phyloP scores from a whole-genome alignment of 2,329 filamentous ascomycete species.

The Pyrenophora seminiperda region DNA sequence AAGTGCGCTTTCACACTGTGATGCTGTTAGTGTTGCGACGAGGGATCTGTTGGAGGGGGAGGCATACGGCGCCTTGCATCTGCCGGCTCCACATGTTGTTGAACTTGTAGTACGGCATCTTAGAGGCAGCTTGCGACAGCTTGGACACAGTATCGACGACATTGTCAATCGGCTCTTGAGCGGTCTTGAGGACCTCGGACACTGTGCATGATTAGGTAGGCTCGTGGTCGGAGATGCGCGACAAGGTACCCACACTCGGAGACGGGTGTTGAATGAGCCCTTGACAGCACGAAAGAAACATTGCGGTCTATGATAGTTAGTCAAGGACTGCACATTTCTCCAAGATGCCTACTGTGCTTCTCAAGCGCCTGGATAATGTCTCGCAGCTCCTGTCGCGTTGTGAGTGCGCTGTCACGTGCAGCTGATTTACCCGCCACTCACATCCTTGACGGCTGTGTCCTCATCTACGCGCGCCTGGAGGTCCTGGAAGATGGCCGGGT shows the following conservation, averaged over 20 bases:
- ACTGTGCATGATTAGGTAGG: slow-evolving; percentile 61
- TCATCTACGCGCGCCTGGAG: slow-evolving; percentile 90
- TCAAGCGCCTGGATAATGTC: slow-evolving; percentile 82
- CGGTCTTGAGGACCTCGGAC: slow-evolving; percentile 68
- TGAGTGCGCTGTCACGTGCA: slow-evolving; percentile 40
- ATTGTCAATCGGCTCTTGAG: slow-evolving; percentile 71
- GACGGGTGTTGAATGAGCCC: slow-evolving; percentile 85
- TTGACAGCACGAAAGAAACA: slow-evolving; percentile 81
- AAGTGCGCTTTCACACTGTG: slow-evolving; percentile 62
- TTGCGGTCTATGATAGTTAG: slow-evolving; percentile 63
- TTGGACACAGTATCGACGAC: slow-evolving; percentile 73
- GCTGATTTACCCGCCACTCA: slow-evolving; percentile 39
- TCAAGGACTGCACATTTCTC: background rate
- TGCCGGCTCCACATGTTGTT: slow-evolving; percentile 84
- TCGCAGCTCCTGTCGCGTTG: slow-evolving; percentile 65
- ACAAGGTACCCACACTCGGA: slow-evolving; percentile 58
- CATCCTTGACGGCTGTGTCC: slow-evolving; percentile 79
- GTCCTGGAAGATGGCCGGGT: slow-evolving; percentile 82
- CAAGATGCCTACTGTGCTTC: slow-evolving; percentile 63
- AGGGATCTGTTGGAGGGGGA: background rate
- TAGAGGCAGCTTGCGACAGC: slow-evolving; percentile 74
- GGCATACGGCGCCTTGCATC: slow-evolving; percentile 75
- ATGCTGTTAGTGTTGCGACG: slow-evolving; percentile 9
- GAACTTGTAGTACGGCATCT: slow-evolving; percentile 98
- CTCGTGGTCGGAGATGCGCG: background rate